Evolutionary conservation across 495 filamentous ascomycete species (phyloP).

Genomic region (Cudoniella acicularis): DNA sequence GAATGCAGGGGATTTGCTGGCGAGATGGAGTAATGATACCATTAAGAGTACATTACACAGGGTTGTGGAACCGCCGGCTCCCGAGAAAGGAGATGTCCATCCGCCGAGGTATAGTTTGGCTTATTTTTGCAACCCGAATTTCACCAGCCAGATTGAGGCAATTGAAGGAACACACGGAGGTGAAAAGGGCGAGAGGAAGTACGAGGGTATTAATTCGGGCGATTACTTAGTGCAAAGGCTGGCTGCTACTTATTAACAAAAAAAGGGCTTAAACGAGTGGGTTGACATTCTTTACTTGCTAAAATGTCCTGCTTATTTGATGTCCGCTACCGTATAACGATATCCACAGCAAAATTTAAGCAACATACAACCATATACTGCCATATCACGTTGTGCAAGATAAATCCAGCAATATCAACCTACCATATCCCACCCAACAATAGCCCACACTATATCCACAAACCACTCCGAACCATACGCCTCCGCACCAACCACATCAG

Average conservation of each 20-base stretch:
- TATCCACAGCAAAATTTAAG: background rate
- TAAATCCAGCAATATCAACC: background rate
- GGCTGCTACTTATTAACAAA: constrained; percentile 59
- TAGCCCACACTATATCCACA: constrained; percentile 42
- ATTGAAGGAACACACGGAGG: constrained; percentile 80
- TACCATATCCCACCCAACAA: constrained; percentile 44
- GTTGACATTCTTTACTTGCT: background rate
- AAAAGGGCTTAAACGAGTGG: background rate
- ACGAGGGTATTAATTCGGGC: constrained; percentile 70
- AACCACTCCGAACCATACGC: constrained; percentile 40
- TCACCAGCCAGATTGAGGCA: constrained; percentile 71
- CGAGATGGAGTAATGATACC: constrained; percentile 85
- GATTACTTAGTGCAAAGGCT: constrained; percentile 82
- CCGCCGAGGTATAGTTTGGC: constrained; percentile 67
- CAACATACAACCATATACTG: background rate
- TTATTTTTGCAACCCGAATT: constrained; percentile 94
- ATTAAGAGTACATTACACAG: constrained; percentile 88
- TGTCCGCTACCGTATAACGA: background rate
- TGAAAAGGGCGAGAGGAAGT: constrained; percentile 67
- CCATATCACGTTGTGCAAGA: background rate
- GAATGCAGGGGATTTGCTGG: constrained; percentile 86
- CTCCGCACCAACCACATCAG: background rate
- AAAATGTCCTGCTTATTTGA: background rate
- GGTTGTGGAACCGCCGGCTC: constrained; percentile 70
- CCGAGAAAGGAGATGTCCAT: constrained; percentile 35